phyloP scores from a whole-genome alignment of 2,329 filamentous ascomycete species.

The Trichoderma sp. region DNA sequence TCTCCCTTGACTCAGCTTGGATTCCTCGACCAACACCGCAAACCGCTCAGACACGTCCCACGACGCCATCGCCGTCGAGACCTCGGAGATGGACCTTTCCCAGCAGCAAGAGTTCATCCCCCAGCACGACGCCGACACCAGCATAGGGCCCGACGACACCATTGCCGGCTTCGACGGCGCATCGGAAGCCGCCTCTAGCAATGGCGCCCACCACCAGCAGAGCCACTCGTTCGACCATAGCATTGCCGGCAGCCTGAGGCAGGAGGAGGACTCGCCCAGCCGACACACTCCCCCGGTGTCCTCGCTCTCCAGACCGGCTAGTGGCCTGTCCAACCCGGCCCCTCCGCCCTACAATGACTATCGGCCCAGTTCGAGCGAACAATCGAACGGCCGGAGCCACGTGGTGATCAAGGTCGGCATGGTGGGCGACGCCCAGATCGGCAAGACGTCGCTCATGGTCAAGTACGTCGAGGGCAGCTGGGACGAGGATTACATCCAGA shows the following conservation, averaged over 20 bases:
- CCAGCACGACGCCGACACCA: conserved; percentile 16
- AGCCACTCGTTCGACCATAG: conserved; percentile 56
- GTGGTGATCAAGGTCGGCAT: conserved; percentile 99
- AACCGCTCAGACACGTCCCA: conserved; percentile 32
- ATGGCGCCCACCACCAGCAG: conserved; percentile 47
- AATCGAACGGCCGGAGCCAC: conserved; percentile 60
- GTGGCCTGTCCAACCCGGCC: conserved; percentile 53
- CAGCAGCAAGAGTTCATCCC: conserved; percentile 26
- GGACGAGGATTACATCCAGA: conserved; percentile 99
- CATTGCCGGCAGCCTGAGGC: conserved; percentile 45
- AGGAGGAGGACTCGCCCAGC: conserved; percentile 49
- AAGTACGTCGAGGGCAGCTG: conserved; percentile 99
- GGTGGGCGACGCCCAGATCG: conserved; percentile 98
- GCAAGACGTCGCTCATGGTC: conserved; percentile 98
- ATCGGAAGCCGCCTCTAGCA: conserved; percentile 45
- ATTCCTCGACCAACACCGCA: conserved; percentile 49
- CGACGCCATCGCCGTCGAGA: conserved; percentile 50
- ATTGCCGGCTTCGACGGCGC: conserved; percentile 54
- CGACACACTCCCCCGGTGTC: conserved; percentile 53
- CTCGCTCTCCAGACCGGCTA: conserved; percentile 57
- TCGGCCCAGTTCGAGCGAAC: conserved; percentile 44
- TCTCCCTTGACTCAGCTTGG: conserved; percentile 47
- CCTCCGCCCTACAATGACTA: conserved; percentile 50
- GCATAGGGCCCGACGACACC: conserved; percentile 47
- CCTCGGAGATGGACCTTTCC: conserved; percentile 48